Base-by-base conservation (phyloP, 805 yeast genomes). In the Zygosaccharomyces gambellarensis region DNA sequence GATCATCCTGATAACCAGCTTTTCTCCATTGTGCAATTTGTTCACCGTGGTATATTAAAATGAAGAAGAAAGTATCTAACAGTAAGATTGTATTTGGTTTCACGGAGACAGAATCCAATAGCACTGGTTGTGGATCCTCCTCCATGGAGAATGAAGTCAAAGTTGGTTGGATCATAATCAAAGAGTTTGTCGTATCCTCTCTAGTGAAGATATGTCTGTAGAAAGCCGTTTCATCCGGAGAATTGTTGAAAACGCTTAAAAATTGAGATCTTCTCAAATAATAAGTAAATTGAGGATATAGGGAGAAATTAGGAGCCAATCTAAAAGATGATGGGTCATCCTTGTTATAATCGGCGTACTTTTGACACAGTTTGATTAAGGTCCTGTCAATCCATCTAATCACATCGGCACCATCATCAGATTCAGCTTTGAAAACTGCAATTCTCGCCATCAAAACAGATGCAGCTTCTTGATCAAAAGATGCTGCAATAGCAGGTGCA, bases 401-500 rank as follows among this genome's bases (percentile, higher is more conserved):
- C 21, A 92, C 87, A 66, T 92, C 98, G 11, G 95, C 90, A 39
- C 94, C 94, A 61, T 89, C 96, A 62, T 90, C 96, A 23, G 85
- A 79, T 56, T 79, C 80, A 7, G 83, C 79, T 67, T 90, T 90
- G 76, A 79, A 85, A 40, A 92, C 90, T 9, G 97, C 94, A 47
- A 92, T 79, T 65, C 98, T 78, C 1, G 97, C 85, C 83, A 92
- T 85, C 51, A 90, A 73, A 1, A 90, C 97, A 12, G 97, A 95
- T 3, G 99, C 97, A 10, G 97, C 96, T 70, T 94, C 98, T 75
- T 94, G 98, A 71, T 94, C 99, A 68, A 94, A 94, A n/a, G 94
- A 76, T 27, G 73, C 73, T 4, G 78, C 74, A 49, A 79, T 72
- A 29, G 71, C 71, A 25, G 85, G 79, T 49, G 76, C 77, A 36